phyloP scores from a whole-genome alignment of 129 eudicot genomes.

The Artemisia argyi region DNA sequence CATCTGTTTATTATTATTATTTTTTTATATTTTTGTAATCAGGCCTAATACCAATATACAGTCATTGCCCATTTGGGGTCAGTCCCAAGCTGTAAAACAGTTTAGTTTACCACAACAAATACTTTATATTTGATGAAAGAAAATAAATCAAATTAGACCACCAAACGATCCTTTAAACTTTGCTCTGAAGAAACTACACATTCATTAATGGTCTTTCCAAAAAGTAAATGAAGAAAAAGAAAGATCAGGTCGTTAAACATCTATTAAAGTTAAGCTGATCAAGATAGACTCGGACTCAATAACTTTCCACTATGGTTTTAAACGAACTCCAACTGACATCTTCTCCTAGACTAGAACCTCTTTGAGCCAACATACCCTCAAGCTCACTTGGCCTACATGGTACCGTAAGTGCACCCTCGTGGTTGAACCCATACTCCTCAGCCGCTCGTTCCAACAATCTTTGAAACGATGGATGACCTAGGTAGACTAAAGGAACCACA shows the following conservation, averaged over 20 bases:
- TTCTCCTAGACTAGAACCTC: neutral
- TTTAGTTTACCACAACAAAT: too few species aligned
- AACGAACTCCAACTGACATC: constrained; percentile 25
- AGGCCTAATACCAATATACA: neutral
- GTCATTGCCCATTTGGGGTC: too few species aligned
- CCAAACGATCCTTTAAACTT: neutral
- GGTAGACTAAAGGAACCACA: constrained; percentile 31
- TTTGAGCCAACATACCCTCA: constrained; percentile 27
- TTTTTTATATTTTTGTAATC: too few species aligned
- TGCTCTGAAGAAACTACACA: neutral
- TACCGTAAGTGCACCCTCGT: constrained; percentile 35
- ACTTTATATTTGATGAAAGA: too few species aligned
- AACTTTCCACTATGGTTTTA: constrained; percentile 15
- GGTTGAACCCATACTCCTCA: constrained; percentile 35
- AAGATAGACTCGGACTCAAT: neutral
- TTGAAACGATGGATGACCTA: constrained; percentile 23
- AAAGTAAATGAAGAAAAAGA: neutral
- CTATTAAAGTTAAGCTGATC: neutral
- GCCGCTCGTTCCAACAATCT: constrained; percentile 41
- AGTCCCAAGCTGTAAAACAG: too few species aligned
- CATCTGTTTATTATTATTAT: too few species aligned
- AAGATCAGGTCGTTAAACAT: neutral
- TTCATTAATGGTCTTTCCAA: neutral
- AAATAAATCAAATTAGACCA: neutral
- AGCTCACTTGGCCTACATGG: constrained; percentile 40